Percentiles rank a stretch among this genome's conserved stretches.
Conservation (phyloP, 2,329 filamentous ascomycete species). For the Penicillium sp. region DNA sequence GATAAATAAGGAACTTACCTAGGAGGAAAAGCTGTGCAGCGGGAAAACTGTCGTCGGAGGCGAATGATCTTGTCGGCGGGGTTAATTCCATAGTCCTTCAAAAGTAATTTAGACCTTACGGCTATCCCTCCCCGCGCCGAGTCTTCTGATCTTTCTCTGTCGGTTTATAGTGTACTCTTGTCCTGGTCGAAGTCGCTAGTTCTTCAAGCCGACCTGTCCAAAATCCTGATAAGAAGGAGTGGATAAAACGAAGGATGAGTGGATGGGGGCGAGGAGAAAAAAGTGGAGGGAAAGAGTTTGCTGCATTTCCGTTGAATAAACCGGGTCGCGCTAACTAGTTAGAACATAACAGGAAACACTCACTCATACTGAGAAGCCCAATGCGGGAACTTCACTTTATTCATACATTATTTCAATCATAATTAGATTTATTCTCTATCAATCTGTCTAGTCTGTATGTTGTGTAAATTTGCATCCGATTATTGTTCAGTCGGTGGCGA, state of each 20-base stretch:
- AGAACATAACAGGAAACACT: background rate
- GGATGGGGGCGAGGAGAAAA: background rate
- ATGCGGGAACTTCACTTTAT: background rate
- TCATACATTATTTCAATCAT: background rate
- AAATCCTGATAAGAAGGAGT: background rate
- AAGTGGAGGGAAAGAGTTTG: constrained; percentile 7
- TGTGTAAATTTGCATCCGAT: background rate
- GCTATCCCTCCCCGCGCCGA: constrained; percentile 28
- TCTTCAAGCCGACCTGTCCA: background rate
- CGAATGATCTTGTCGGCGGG: constrained; percentile 51
- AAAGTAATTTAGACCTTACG: constrained; percentile 52
- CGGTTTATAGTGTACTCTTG: background rate
- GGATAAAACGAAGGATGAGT: constrained; percentile 1
- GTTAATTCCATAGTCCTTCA: constrained; percentile 57
- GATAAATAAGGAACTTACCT: constrained; percentile 53
- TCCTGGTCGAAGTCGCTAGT: background rate
- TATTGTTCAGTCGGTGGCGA: background rate
- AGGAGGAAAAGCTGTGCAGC: constrained; percentile 77
- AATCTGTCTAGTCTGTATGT: background rate
- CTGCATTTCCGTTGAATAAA: constrained; percentile 11
- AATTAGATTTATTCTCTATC: background rate
- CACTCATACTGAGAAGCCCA: background rate
- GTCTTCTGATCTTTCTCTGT: constrained; percentile 5
- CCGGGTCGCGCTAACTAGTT: background rate
- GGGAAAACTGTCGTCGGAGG: constrained; percentile 68